Evolutionary conservation across 768 basidiomycete genomes (phyloP), one percentile per base, ranked within the genome.

Genomic region (Mycena haematopus): DNA sequence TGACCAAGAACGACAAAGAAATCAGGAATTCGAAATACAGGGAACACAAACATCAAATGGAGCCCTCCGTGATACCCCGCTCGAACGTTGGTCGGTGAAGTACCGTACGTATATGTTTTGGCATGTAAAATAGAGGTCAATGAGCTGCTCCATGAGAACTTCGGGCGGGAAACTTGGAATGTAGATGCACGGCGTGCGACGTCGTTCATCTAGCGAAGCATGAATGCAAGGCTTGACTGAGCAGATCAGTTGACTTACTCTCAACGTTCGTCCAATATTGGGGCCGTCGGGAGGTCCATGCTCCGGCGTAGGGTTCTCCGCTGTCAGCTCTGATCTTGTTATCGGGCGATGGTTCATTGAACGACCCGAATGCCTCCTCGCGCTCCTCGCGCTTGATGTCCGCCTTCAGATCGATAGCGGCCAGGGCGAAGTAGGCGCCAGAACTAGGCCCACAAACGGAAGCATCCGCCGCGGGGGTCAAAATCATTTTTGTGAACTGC

Each of bases 51-150:
- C 0, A 66, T 73, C n/a, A 79, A 70, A 67, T 92, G 86, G 2
- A 85, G 68, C 0, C 81, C 81, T 83, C 79, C 1, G 68, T 69
- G 31, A 88, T 65, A n/a, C 78, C 76, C 24, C 77, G 75, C 44
- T 87, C 80, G 65, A 95, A 93, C 3, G 84, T 84, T 0, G 86
- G 86, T 3, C 87, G 82, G 66, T 95, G 92, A 3, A 96, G 78
- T 3, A 95, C 78, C 0, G 92, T 0, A 84, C 67, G 56, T 82
- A 77, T 21, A 80, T 60, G 68, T 93, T 90, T 59, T 81, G 55
- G 38, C 82, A 63, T 0, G 61, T 61, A 71, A 95, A 96, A 68
- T 89, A 94, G 19, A 85, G 74, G 35, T 88, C 81, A 38, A 93
- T 74, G 42, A 95, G 79, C 0, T 65, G 45, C 7, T 61, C 45